phyloP scores from a whole-genome alignment of 441 rosid species.

The Metrosideros polymorpha region DNA sequence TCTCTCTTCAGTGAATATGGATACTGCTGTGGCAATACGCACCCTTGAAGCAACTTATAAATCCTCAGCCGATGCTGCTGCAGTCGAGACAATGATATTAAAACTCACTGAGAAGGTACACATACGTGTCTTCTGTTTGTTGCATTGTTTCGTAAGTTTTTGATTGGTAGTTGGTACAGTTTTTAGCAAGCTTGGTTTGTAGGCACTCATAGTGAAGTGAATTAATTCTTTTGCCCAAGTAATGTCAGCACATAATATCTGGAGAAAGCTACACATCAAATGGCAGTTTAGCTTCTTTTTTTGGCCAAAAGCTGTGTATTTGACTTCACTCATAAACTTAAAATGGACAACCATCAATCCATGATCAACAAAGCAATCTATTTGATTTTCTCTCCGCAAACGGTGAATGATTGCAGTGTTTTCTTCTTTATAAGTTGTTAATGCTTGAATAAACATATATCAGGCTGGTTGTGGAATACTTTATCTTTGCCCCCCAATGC shows the following conservation, averaged over 20 bases:
- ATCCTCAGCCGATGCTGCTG: constrained; percentile 88
- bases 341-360: background rate
- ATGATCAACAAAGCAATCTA: background rate
- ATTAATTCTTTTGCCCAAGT: background rate
- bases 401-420: background rate
- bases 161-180: background rate
- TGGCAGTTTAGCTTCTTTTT: background rate
- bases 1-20: constrained; percentile 98
- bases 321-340: background rate
- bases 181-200: background rate
- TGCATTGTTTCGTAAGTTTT: background rate
- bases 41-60: constrained; percentile 96
- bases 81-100: constrained; percentile 71
- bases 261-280: background rate
- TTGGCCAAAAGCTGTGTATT: background rate
- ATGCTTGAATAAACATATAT: background rate
- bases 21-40: constrained; percentile 97
- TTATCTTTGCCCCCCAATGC: background rate
- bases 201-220: background rate
- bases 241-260: background rate
- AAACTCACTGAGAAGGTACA: constrained; percentile 81
- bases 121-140: background rate
- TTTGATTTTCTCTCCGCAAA: background rate
- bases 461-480: background rate
- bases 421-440: background rate